Evolutionary conservation across 2,329 filamentous ascomycete species (phyloP).

Genomic region (Aspergillus quadrilineatus): DNA sequence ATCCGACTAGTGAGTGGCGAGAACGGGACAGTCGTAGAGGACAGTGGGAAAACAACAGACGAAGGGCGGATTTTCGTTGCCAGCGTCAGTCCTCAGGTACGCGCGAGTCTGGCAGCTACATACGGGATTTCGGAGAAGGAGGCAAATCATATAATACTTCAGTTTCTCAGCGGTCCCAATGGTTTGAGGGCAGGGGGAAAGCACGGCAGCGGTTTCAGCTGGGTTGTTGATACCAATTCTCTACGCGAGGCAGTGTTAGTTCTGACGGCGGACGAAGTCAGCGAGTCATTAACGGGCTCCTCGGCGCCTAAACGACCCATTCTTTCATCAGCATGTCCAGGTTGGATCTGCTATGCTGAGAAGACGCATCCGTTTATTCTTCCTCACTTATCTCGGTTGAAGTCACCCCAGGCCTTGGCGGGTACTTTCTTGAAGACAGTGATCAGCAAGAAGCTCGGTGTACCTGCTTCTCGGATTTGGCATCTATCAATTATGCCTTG

Average conservation of each 20-base stretch:
- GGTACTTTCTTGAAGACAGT: slow-evolving; percentile 88
- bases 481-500: slow-evolving; percentile 96
- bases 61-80: slow-evolving; percentile 82
- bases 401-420: slow-evolving; percentile 89
- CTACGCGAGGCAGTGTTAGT: slow-evolving; percentile 82
- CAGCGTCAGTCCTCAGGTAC: slow-evolving; percentile 86
- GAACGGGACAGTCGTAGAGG: slow-evolving; percentile 48
- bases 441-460: slow-evolving; percentile 68
- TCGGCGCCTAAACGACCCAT: slow-evolving; percentile 41
- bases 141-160: slow-evolving; percentile 78
- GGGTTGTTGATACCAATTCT: slow-evolving; percentile 86
- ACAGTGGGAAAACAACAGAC: slow-evolving; percentile 17
- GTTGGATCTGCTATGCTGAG: slow-evolving; percentile 98
- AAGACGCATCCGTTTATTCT: slow-evolving; percentile 95
- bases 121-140: slow-evolving; percentile 71
- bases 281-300: slow-evolving; percentile 37
- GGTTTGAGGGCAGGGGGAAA: slow-evolving; percentile 70
- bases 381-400: slow-evolving; percentile 84
- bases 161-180: slow-evolving; percentile 68
- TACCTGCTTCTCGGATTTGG: slow-evolving; percentile 81
- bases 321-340: slow-evolving; percentile 86
- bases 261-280: slow-evolving; percentile 70
- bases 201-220: slow-evolving; percentile 75
- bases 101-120: slow-evolving; percentile 84
- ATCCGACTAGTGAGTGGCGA: slow-evolving; percentile 32